Evolutionary conservation across 768 basidiomycete genomes (phyloP).

Genomic region (Pleurotus ostreatus): DNA sequence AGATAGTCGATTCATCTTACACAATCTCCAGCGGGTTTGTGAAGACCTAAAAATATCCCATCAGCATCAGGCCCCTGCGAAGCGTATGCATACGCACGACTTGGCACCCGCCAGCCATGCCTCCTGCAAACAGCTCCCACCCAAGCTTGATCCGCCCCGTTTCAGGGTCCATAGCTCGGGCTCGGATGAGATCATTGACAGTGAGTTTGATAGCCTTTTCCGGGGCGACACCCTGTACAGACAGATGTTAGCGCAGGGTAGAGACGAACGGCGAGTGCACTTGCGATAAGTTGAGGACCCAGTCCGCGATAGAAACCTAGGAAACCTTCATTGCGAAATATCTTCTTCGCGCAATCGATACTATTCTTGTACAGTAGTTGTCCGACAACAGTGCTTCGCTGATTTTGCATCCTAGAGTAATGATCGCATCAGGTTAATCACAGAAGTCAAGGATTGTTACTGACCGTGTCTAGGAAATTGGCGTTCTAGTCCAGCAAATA

Average conservation of each 20-base stretch:
- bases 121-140: conserved; percentile 95
- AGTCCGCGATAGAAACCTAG: conserved; percentile 96
- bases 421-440: background rate
- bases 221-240: conserved; percentile 84
- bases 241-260: background rate
- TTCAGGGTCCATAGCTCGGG: conserved; percentile 85
- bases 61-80: conserved; percentile 3
- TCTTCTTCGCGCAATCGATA: conserved; percentile 88
- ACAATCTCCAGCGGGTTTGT: conserved; percentile 97
- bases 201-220: conserved; percentile 99
- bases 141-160: conserved; percentile 88
- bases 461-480: conserved; percentile 52
- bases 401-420: conserved; percentile 84
- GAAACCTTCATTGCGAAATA: conserved; percentile 92
- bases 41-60: conserved; percentile 61
- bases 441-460: conserved; percentile 8
- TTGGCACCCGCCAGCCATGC: conserved; percentile 93
- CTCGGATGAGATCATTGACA: conserved; percentile 88
- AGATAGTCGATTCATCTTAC: conserved; percentile 38
- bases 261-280: conserved; percentile 13
- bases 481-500: background rate
- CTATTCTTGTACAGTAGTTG: conserved; percentile 97
- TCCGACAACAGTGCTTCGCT: conserved; percentile 93
- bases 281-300: conserved; percentile 88
- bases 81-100: conserved; percentile 61